Evolutionary conservation across 2,329 filamentous ascomycete genomes (phyloP), one percentile per base, ranked within the genome.

Genomic region (Fusarium dimerum): DNA sequence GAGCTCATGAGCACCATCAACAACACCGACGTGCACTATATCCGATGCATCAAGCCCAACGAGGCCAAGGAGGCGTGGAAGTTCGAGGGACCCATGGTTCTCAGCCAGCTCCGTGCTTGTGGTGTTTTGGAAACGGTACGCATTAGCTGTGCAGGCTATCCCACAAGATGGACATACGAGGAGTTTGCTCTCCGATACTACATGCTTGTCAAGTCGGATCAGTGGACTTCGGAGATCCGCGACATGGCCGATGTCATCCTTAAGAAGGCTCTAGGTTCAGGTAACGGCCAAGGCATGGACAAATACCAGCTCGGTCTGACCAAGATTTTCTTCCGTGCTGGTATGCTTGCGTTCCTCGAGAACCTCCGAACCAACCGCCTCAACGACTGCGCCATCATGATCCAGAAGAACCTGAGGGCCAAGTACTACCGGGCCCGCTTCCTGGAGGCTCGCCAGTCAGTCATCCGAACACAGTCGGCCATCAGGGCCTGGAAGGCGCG

Each of bases 301-400:
- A 99, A 96, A 75, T 99, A 97, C 70, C 94, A 99, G 75, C 84
- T 99, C 59, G 94, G 94, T 76, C 79, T 97, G 61, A 97, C 93
- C 47, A 99, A 99, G 78, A 97, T 99, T 69, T 99, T 99, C 78
- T 99, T 99, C 85, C 89, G 94, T 55, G 94, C 94, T 50, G 94
- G 94, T 73, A 99, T 99, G 94, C 86, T 99, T 64, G 94, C 94
- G 7, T 97, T 97, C 77, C 78, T 99, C 46, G 94, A 99, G 75
- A 97, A 97, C 62, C 80, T 97, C 60, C 86, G 94, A 53, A 97
- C 94, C 12, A 90, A 82, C 60, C 87, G 92, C 53, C 81, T 99
- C 68, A 97, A 96, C 69, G 89, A 92, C 61, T 96, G 92, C 62
- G 94, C 94, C 12, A 90, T 96, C 64, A 89, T 99, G 86, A 99